Percentiles rank a stretch among this genome's conserved stretches.
phyloP scores from a whole-genome alignment of 176 grass and related monocot genomes.

The Hsuehochloa calcarea region DNA sequence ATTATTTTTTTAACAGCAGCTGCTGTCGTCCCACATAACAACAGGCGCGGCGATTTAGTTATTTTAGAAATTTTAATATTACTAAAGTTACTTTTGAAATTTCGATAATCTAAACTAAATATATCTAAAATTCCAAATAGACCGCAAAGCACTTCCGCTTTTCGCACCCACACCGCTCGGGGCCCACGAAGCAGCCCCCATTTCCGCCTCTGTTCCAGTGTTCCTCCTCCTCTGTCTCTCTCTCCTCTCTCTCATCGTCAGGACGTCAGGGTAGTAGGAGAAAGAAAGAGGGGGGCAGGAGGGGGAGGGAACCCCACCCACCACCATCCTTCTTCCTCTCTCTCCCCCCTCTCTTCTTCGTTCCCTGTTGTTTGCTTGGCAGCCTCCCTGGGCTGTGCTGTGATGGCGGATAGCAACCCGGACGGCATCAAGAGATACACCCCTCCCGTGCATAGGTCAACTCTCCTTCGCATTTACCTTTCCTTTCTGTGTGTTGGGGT shows the following conservation, averaged over 20 bases:
- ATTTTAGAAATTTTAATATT: too few species aligned
- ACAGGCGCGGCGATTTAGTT: too few species aligned
- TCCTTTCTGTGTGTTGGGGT: neutral
- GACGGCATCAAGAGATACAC: constrained; percentile 56
- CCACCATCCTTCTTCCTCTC: neutral
- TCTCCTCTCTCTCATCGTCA: neutral
- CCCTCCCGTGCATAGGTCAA: constrained; percentile 50
- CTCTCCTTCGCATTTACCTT: neutral
- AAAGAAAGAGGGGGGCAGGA: neutral
- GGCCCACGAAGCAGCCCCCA: constrained; percentile 21
- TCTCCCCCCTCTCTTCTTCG: neutral
- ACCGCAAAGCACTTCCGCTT: neutral
- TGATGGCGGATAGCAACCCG: constrained; percentile 44
- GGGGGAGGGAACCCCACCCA: constrained; percentile 21
- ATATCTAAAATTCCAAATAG: too few species aligned
- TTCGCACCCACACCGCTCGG: neutral
- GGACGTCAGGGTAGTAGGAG: neutral
- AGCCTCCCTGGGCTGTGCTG: neutral
- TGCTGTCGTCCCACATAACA: too few species aligned
- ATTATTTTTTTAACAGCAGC: too few species aligned
- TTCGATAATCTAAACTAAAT: too few species aligned
- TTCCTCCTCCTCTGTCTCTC: neutral
- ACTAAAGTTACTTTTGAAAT: too few species aligned
- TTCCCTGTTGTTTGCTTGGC: neutral
- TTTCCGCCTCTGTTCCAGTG: neutral